Evolutionary conservation across 2,329 filamentous ascomycete genomes (phyloP).

Genomic region (Aureobasidium sp.): DNA sequence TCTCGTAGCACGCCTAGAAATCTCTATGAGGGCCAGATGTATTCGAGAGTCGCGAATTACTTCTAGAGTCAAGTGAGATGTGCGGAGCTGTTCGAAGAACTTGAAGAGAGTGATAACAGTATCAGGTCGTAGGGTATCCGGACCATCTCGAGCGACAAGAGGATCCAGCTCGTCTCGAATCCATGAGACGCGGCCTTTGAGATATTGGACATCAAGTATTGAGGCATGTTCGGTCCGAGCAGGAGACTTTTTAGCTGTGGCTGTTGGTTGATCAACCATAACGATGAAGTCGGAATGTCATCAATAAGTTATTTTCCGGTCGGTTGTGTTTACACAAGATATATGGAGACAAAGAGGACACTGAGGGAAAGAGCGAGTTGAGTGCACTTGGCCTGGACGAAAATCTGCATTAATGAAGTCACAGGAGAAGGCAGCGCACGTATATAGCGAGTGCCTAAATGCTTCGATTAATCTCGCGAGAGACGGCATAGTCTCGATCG

Average conservation of each 20-base stretch:
- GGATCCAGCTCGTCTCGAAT: conserved; percentile 44
- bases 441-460: conserved; percentile 4
- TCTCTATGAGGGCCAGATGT: conserved; percentile 38
- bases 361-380: neutral
- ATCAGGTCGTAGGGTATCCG: conserved; percentile 36
- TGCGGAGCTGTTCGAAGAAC: conserved; percentile 28
- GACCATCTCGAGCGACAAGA: conserved; percentile 39
- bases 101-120: conserved; percentile 40
- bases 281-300: neutral
- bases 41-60: conserved; percentile 39
- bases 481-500: conserved; percentile 1
- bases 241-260: neutral
- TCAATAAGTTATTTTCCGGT: neutral
- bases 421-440: neutral
- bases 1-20: conserved; percentile 39
- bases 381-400: neutral
- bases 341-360: neutral
- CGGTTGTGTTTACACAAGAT: neutral
- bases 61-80: conserved; percentile 26
- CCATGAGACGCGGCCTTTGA: conserved; percentile 36
- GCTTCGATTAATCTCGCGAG: conserved; percentile 2
- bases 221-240: neutral
- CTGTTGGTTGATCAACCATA: neutral
- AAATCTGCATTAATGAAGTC: neutral
- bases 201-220: conserved; percentile 21